Percentiles rank a stretch among this genome's conserved stretches.
Evolutionary conservation across 2,329 filamentous ascomycete species (phyloP).

Genomic region (Gliomastix tumulicola): DNA sequence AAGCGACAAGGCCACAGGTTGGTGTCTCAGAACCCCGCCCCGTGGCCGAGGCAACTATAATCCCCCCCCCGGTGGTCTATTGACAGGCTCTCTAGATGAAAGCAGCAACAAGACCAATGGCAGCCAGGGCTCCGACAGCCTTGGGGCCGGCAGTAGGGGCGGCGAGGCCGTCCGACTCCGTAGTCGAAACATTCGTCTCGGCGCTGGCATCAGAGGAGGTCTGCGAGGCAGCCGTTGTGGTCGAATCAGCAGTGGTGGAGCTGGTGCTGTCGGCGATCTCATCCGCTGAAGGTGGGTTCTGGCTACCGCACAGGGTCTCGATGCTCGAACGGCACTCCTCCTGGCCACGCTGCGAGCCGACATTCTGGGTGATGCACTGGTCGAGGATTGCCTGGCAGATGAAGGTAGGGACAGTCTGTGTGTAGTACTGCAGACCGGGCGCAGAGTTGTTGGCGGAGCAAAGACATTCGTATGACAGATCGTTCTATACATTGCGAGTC

Average conservation of each 20-base stretch:
- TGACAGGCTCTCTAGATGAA: too few species aligned
- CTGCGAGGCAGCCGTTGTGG: slow-evolving; percentile 17
- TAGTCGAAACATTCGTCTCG: slow-evolving; percentile 20
- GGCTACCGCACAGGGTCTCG: slow-evolving; percentile 37
- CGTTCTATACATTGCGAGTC: not conserved
- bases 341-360: slow-evolving; percentile 34
- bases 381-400: slow-evolving; percentile 42
- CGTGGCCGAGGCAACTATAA: too few species aligned
- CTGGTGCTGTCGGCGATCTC: slow-evolving; percentile 11
- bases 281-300: slow-evolving; percentile 16
- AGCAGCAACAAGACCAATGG: slow-evolving; percentile 45
- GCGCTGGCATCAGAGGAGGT: slow-evolving; percentile 6
- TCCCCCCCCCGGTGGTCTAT: too few species aligned
- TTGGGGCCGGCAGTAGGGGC: slow-evolving; percentile 36
- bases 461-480: slow-evolving; percentile 33
- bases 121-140: slow-evolving; percentile 38
- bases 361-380: slow-evolving; percentile 37
- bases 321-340: slow-evolving; percentile 41
- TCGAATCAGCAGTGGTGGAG: slow-evolving; percentile 8
- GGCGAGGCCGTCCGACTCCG: slow-evolving; percentile 23
- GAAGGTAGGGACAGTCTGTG: slow-evolving; percentile 43
- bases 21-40: too few species aligned
- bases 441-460: slow-evolving; percentile 39
- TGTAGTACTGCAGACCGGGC: slow-evolving; percentile 46
- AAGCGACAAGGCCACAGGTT: too few species aligned